phyloP scores from a whole-genome alignment of 805 yeast genomes.

The Pichia kluyveri region DNA sequence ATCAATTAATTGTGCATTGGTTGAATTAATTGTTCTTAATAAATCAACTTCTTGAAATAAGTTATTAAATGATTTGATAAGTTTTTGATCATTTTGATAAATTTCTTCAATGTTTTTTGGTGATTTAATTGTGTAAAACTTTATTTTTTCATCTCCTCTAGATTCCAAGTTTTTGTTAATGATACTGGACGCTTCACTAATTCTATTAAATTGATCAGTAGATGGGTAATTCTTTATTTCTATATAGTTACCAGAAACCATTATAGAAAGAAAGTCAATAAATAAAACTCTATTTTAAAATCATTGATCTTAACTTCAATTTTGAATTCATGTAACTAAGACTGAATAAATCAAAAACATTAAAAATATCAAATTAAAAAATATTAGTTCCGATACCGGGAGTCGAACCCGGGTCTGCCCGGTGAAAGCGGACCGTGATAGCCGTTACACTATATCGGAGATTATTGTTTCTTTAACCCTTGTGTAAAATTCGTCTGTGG shows the following conservation, averaged over 20 bases:
- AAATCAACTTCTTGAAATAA: conserved; percentile 19
- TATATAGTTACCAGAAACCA: no score
- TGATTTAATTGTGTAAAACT: neutral
- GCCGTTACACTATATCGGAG: conserved; percentile 34
- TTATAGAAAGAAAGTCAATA: no score
- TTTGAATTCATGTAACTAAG: neutral
- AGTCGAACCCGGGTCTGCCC: conserved; percentile 36
- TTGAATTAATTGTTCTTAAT: conserved; percentile 12
- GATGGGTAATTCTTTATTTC: no score
- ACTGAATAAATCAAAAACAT: neutral
- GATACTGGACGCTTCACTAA: neutral
- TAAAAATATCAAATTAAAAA: neutral
- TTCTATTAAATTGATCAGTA: neutral
- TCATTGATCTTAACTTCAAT: no score
- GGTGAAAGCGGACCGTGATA: conserved; percentile 36
- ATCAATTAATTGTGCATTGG: conserved; percentile 4
- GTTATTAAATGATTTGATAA: conserved; percentile 20
- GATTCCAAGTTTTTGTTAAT: neutral
- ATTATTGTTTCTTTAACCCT: no score
- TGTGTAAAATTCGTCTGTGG: no score
- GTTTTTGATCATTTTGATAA: conserved; percentile 25
- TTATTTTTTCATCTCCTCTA: neutral
- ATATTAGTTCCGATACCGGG: conserved; percentile 30
- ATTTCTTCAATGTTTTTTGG: neutral
- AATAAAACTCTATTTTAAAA: no score